Percentiles rank a stretch among this genome's conserved stretches.
Conservation (phyloP, 192 early-diverging fungal species). For the Entomortierella lignicola region DNA sequence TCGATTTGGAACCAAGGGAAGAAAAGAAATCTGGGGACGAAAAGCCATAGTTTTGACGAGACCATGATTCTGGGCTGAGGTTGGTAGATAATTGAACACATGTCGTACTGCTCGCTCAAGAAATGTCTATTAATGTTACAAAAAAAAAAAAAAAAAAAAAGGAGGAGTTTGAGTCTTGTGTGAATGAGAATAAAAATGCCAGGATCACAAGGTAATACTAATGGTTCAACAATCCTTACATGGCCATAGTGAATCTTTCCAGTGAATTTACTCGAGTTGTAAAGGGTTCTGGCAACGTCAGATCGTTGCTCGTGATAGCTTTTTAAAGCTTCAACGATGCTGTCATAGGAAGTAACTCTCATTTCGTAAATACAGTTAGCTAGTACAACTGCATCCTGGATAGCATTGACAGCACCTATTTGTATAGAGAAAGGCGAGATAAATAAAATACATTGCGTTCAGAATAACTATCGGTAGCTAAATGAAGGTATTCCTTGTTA, state of each 20-base stretch:
- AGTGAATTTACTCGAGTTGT: no score
- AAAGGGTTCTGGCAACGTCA: not conserved
- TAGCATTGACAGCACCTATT: conserved; percentile 12
- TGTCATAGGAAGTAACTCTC: not conserved
- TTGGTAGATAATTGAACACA: not conserved
- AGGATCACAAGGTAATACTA: no score
- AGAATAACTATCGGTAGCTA: not conserved
- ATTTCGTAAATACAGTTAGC: conserved; percentile 21
- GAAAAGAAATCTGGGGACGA: not conserved
- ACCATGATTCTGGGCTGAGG: not conserved
- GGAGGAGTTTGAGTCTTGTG: no score
- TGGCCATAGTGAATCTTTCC: no score
- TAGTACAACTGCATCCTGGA: conserved; percentile 26
- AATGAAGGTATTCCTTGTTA: not conserved
- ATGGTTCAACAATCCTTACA: no score
- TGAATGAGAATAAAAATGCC: no score
- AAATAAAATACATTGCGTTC: no score
- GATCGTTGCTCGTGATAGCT: not conserved
- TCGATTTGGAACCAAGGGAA: not conserved
- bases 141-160: not conserved
- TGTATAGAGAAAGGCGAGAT: no score
- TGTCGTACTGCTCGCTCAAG: not conserved
- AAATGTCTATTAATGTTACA: no score
- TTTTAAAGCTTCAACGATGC: not conserved
- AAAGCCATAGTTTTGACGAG: not conserved